Evolutionary conservation across 768 basidiomycete genomes (phyloP).

Genomic region (Mycena vulgaris): DNA sequence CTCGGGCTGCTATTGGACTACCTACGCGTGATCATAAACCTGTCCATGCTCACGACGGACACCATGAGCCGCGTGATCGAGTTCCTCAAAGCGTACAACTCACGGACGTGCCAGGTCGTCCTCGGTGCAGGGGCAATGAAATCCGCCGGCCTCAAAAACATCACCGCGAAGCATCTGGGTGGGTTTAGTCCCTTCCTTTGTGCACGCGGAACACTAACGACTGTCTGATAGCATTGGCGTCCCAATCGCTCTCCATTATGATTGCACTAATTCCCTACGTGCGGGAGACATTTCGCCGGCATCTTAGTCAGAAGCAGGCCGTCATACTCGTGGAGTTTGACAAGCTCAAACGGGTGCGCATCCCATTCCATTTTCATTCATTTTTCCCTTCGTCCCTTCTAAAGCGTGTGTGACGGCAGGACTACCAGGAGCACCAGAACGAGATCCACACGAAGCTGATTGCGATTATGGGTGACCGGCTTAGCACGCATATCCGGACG

Average conservation of each 20-base stretch:
- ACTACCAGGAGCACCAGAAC: conserved; percentile 99
- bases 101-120: conserved; percentile 97
- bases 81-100: conserved; percentile 98
- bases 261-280: conserved; percentile 96
- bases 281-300: conserved; percentile 94
- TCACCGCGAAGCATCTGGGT: conserved; percentile 98
- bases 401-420: conserved; percentile 61
- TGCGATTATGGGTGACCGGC: conserved; percentile 97
- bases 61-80: conserved; percentile 96
- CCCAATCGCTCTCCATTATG: conserved; percentile 95
- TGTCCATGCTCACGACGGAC: conserved; percentile 92
- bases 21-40: conserved; percentile 87
- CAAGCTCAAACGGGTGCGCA: conserved; percentile 91
- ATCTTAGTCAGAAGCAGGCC: conserved; percentile 94
- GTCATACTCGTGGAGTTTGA: conserved; percentile 99
- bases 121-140: conserved; percentile 99
- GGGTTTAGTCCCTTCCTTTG: conserved; percentile 42
- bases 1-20: conserved; percentile 87
- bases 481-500: conserved; percentile 87
- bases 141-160: conserved; percentile 96
- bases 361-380: conserved; percentile 32
- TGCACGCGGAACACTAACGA: conserved; percentile 26
- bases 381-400: conserved; percentile 26
- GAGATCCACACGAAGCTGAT: conserved; percentile 98
- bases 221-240: conserved; percentile 82